phyloP scores from a whole-genome alignment of 75 land plant species.

The Sequoia sempervirens region DNA sequence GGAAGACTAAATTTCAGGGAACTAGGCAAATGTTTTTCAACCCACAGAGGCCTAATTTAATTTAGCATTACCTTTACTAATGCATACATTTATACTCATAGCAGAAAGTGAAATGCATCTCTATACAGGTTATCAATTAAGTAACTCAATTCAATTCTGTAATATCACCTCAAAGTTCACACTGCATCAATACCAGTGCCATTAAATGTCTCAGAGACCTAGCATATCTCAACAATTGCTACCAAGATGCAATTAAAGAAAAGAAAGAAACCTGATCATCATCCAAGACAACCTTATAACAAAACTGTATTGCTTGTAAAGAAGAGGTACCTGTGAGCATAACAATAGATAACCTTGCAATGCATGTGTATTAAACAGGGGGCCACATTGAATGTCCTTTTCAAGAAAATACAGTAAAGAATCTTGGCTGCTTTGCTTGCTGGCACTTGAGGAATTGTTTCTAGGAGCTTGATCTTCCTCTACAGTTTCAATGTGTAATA shows the following conservation, averaged over 20 bases:
- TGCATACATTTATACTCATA: neutral
- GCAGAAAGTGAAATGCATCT: neutral
- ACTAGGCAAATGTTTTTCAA: no score
- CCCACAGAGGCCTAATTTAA: no score
- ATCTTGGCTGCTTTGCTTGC: neutral
- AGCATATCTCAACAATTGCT: neutral
- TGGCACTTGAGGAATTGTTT: neutral
- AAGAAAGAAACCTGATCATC: neutral
- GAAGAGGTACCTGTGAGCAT: conserved; percentile 73
- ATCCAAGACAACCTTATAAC: neutral
- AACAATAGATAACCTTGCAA: conserved; percentile 85
- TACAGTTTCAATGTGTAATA: conserved; percentile 14
- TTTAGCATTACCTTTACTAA: no score
- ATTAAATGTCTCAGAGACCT: neutral
- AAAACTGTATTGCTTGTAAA: conserved; percentile 3
- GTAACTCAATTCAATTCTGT: neutral
- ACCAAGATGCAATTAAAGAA: neutral
- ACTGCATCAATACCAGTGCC: neutral
- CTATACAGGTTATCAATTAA: neutral
- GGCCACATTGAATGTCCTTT: conserved; percentile 24
- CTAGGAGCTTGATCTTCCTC: conserved; percentile 14
- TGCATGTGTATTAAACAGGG: conserved; percentile 66
- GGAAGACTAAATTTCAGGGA: no score
- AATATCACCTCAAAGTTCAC: neutral
- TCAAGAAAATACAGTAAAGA: conserved; percentile 27